Conservation (phyloP, 2,329 filamentous ascomycete genomes). For the Coniochaeta prunicola region DNA sequence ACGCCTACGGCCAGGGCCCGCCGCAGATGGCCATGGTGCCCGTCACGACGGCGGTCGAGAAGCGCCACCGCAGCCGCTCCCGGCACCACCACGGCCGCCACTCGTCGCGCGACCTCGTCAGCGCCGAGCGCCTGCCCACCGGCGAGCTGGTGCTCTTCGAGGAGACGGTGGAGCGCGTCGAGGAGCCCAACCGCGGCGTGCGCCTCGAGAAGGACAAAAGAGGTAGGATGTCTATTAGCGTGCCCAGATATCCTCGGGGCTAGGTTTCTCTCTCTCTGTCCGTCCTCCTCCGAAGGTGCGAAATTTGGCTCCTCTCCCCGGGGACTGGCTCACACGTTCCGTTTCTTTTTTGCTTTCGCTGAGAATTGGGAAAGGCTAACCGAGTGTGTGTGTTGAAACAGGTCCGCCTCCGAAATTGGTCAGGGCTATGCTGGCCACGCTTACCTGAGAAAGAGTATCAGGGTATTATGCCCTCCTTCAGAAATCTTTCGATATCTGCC, state of each 20-base stretch:
- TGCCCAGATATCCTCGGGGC: slow-evolving; percentile 55
- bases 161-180: slow-evolving; percentile 48
- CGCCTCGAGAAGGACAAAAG: slow-evolving; percentile 83
- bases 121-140: slow-evolving; percentile 49
- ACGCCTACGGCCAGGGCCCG: slow-evolving; percentile 17
- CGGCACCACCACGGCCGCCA: slow-evolving; percentile 7
- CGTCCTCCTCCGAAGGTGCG: slow-evolving; percentile 40
- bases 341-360: slow-evolving; percentile 4
- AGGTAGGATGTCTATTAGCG: slow-evolving; percentile 89
- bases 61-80: slow-evolving; percentile 21
- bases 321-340: slow-evolving; percentile 8
- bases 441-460: slow-evolving; percentile 54
- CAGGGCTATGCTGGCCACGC: slow-evolving; percentile 62
- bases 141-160: slow-evolving; percentile 59
- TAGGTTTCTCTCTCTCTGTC: slow-evolving; percentile 15
- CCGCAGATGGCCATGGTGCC: slow-evolving; percentile 27
- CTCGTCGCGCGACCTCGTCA: slow-evolving; percentile 45
- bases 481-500: no score
- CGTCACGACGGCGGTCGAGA: slow-evolving; percentile 26
- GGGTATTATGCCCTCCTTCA: no score
- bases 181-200: slow-evolving; percentile 48
- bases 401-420: slow-evolving; percentile 57
- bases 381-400: slow-evolving; percentile 23
- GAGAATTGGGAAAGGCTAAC: slow-evolving; percentile 11
- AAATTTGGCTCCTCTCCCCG: slow-evolving; percentile 13